Conservation (phyloP, 2,329 filamentous ascomycete genomes). For the Aspergillus texensis region DNA sequence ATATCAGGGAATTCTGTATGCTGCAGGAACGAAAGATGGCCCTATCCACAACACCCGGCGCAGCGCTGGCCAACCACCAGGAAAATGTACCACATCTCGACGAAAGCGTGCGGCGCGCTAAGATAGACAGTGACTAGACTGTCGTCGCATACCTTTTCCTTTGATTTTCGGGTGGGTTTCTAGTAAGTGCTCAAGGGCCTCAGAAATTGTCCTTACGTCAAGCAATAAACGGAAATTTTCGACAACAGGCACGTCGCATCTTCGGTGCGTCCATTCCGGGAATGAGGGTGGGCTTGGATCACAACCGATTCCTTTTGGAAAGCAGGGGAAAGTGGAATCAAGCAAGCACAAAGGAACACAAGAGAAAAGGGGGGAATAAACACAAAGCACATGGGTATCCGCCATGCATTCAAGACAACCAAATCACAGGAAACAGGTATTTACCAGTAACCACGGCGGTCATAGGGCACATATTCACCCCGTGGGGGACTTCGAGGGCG, state of each 20-base stretch:
- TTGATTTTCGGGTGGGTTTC: background rate
- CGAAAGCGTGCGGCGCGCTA: background rate
- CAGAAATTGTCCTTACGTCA: slow-evolving; percentile 7
- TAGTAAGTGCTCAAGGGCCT: background rate
- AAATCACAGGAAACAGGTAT: slow-evolving; percentile 19
- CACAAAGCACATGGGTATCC: slow-evolving; percentile 26
- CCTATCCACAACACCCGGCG: background rate
- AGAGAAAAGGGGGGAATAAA: slow-evolving; percentile 11
- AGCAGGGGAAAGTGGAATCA: background rate
- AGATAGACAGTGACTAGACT: background rate
- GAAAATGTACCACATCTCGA: background rate
- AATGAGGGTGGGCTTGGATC: background rate
- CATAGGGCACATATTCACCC: slow-evolving; percentile 46
- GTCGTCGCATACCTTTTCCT: slow-evolving; percentile 1
- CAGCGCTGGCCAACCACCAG: background rate
- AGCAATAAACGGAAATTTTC: slow-evolving; percentile 4
- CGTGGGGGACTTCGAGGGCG: slow-evolving; percentile 49
- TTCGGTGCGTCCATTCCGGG: background rate
- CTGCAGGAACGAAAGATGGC: background rate
- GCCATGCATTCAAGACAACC: slow-evolving; percentile 24
- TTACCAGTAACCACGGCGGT: slow-evolving; percentile 50
- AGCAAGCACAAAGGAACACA: slow-evolving; percentile 3
- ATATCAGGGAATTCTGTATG: slow-evolving; percentile 6
- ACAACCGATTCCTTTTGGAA: background rate
- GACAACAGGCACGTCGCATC: background rate